Conservation (phyloP, 164 flowering plant species). For the Paratinospora sagittata region DNA sequence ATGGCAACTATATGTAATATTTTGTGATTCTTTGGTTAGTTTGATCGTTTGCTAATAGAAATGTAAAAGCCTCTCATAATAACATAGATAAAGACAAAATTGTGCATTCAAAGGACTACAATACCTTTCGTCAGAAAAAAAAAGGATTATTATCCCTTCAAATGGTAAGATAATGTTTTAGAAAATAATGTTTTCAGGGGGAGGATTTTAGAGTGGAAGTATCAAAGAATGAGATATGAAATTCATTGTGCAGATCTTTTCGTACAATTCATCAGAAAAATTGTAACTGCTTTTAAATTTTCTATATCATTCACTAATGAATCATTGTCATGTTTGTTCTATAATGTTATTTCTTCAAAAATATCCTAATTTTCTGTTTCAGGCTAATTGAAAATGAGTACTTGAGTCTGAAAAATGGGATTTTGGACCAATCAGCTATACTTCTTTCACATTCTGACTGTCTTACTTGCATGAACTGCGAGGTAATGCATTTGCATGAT, state of each 20-base stretch:
- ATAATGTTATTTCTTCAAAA: constrained; percentile 2
- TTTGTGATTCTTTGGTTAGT: too few relatives aligned
- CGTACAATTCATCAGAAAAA: neutral
- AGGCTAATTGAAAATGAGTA: constrained; percentile 94
- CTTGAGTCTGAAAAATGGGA: constrained; percentile 83
- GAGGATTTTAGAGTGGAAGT: too few relatives aligned
- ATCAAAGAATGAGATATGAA: too few relatives aligned
- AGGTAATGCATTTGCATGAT: constrained; percentile 44
- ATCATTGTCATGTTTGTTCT: neutral
- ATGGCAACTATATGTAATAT: too few relatives aligned
- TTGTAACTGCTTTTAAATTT: neutral
- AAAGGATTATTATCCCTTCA: too few relatives aligned
- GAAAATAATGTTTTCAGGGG: too few relatives aligned
- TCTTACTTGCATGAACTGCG: constrained; percentile 86
- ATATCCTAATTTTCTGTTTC: constrained; percentile 15
- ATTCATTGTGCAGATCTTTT: neutral
- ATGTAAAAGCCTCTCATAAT: too few relatives aligned
- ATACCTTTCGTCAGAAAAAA: too few relatives aligned
- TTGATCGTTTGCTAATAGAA: too few relatives aligned
- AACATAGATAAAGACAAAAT: too few relatives aligned
- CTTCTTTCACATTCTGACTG: constrained; percentile 79
- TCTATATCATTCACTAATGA: neutral
- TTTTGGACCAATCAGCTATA: constrained; percentile 93
- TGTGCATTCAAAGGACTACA: too few relatives aligned
- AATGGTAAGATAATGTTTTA: too few relatives aligned